Conservation (phyloP, 768 basidiomycete species). For the Phanerodontia chrysosporium region DNA sequence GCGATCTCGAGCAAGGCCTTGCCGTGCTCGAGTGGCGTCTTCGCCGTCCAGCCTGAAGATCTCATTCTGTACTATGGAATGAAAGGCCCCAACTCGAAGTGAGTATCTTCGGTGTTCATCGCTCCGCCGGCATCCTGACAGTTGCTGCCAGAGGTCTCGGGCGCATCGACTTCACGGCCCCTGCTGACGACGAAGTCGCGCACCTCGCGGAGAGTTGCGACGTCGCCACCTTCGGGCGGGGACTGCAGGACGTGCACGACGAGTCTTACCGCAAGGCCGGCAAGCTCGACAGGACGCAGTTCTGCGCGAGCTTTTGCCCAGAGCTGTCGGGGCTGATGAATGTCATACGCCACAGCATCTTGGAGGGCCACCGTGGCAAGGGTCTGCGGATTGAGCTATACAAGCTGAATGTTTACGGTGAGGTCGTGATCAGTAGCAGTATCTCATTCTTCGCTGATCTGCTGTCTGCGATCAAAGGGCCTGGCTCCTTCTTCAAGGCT, state of each 20-base stretch:
- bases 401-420: conserved; percentile 27
- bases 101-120: too few species aligned
- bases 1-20: neutral
- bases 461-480: too few species aligned
- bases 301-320: conserved; percentile 15
- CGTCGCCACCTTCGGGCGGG: conserved; percentile 18
- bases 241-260: conserved; percentile 17
- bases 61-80: conserved; percentile 5
- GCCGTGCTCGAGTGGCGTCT: neutral
- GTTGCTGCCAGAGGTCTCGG: neutral
- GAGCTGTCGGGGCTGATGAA: conserved; percentile 9
- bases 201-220: conserved; percentile 17
- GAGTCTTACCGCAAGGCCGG: conserved; percentile 24
- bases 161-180: conserved; percentile 9
- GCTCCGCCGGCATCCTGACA: too few species aligned
- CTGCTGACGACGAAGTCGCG: conserved; percentile 2
- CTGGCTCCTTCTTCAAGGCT: conserved; percentile 24
- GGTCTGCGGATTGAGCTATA: conserved; percentile 20
- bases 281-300: conserved; percentile 20
- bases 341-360: conserved; percentile 5
- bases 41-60: neutral
- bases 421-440: too few species aligned
- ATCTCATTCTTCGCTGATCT: too few species aligned
- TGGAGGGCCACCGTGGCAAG: conserved; percentile 6
- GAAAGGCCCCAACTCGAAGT: neutral